Evolutionary conservation across 331 rosid species (phyloP).

Genomic region (Malus hybrid): DNA sequence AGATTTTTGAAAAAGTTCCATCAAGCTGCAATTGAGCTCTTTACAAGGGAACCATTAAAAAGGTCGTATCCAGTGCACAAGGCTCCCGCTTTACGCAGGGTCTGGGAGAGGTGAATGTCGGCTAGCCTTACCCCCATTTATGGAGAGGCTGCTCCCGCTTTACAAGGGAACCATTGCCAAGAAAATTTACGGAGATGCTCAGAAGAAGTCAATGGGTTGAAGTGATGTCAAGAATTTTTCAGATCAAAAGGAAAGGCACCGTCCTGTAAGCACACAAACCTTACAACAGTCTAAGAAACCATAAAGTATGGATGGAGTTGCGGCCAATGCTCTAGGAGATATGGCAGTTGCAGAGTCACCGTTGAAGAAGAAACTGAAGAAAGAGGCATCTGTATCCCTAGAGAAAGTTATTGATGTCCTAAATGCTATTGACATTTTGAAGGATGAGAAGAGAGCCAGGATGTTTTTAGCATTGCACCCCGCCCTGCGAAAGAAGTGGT

Average conservation of each 20-base stretch:
- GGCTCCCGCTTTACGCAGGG: too few species aligned
- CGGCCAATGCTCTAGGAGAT: constrained; percentile 21
- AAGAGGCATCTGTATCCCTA: constrained; percentile 33
- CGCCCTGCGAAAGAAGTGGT: constrained; percentile 7
- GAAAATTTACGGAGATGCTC: constrained; percentile 15
- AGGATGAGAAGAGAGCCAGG: neutral
- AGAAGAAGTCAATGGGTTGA: constrained; percentile 7
- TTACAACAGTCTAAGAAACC: constrained; percentile 23
- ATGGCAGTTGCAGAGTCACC: constrained; percentile 33
- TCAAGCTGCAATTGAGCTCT: constrained; percentile 16
- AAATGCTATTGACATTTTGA: constrained; percentile 11
- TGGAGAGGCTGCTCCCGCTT: too few species aligned
- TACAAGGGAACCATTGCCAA: constrained; percentile 14
- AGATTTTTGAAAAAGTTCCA: neutral
- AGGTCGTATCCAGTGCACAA: too few species aligned
- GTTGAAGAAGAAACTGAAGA: constrained; percentile 31
- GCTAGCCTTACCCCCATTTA: too few species aligned
- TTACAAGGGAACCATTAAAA: constrained; percentile 13
- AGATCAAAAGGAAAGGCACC: constrained; percentile 22
- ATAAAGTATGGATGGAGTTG: constrained; percentile 8
- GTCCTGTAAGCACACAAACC: constrained; percentile 9
- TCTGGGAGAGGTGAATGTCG: too few species aligned
- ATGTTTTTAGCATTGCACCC: constrained; percentile 10
- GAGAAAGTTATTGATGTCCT: constrained; percentile 27
- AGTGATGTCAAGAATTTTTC: constrained; percentile 14